Conservation (phyloP, 768 basidiomycete species). For the Boletus coccyginus region DNA sequence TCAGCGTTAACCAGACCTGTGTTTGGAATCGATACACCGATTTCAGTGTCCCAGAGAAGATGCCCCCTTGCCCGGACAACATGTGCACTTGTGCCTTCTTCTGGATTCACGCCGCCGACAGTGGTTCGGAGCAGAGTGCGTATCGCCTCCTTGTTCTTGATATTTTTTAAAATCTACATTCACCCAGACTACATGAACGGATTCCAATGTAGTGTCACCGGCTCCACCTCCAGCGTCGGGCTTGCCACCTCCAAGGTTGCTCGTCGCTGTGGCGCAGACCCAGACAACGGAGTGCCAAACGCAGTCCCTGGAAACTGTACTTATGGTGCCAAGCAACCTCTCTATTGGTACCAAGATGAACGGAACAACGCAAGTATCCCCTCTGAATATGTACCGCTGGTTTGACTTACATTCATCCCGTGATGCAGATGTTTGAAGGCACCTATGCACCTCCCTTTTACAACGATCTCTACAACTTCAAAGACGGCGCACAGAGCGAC, state of each 20-base stretch:
- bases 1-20: conserved; percentile 73
- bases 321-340: conserved; percentile 65
- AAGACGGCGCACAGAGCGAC: conserved; percentile 69
- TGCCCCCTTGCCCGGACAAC: conserved; percentile 66
- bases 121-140: conserved; percentile 64
- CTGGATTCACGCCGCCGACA: conserved; percentile 65
- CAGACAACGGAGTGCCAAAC: conserved; percentile 39
- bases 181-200: conserved; percentile 67
- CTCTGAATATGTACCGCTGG: background rate
- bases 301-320: conserved; percentile 63
- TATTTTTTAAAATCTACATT: background rate
- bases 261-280: conserved; percentile 65
- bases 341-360: conserved; percentile 68
- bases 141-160: background rate
- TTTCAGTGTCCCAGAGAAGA: conserved; percentile 61
- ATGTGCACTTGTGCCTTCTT: conserved; percentile 72
- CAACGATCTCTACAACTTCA: conserved; percentile 67
- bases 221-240: conserved; percentile 47
- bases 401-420: background rate
- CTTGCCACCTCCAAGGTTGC: conserved; percentile 57
- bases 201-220: conserved; percentile 63
- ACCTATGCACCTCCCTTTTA: conserved; percentile 61
- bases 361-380: conserved; percentile 51
- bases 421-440: conserved; percentile 61
- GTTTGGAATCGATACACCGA: conserved; percentile 70